A percentile compares a stretch with the other conserved stretches of the same genome.
phyloP scores from a whole-genome alignment of 352 stramenopile species.

The Globisporangium nagaii region DNA sequence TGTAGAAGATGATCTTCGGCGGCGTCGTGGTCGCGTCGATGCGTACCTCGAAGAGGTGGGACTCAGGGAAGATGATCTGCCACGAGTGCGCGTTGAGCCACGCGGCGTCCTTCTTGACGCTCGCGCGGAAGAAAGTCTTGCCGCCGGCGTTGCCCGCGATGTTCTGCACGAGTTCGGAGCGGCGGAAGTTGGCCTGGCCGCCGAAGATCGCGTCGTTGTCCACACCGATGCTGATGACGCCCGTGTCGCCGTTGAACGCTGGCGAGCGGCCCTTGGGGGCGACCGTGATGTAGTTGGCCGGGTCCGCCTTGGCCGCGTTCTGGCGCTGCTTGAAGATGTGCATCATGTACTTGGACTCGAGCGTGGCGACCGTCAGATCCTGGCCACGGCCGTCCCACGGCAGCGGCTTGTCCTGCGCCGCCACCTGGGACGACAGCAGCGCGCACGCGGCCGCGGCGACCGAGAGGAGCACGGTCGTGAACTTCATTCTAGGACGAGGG shows the following conservation, averaged over 20 bases:
- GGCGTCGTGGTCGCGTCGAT: constrained; percentile 46
- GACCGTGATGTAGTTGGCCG: constrained; percentile 49
- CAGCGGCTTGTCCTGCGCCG: constrained; percentile 22
- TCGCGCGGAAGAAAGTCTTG: constrained; percentile 33
- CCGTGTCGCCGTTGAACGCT: constrained; percentile 56
- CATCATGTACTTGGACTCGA: constrained; percentile 51
- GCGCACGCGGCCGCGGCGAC: constrained; percentile 8
- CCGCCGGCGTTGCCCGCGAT: constrained; percentile 19
- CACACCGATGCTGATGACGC: constrained; percentile 47
- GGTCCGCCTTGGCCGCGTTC: constrained; percentile 29
- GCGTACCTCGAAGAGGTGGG: constrained; percentile 54
- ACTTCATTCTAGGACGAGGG: constrained; percentile 4
- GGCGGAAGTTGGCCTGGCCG: constrained; percentile 53
- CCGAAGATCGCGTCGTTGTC: constrained; percentile 45
- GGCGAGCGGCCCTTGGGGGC: constrained; percentile 26
- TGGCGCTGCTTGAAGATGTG: constrained; percentile 67
- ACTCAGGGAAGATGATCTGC: constrained; percentile 60
- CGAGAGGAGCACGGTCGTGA: constrained; percentile 11
- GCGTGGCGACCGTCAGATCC: constrained; percentile 43
- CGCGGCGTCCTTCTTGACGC: constrained; percentile 38
- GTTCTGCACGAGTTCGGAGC: constrained; percentile 62
- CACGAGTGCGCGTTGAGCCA: constrained; percentile 41
- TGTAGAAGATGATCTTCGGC: constrained; percentile 52
- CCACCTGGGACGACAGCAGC: constrained; percentile 3
- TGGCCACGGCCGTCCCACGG: constrained; percentile 55